Conservation (phyloP, 331 rosid genomes). For the Erythrophleum ivorense region DNA sequence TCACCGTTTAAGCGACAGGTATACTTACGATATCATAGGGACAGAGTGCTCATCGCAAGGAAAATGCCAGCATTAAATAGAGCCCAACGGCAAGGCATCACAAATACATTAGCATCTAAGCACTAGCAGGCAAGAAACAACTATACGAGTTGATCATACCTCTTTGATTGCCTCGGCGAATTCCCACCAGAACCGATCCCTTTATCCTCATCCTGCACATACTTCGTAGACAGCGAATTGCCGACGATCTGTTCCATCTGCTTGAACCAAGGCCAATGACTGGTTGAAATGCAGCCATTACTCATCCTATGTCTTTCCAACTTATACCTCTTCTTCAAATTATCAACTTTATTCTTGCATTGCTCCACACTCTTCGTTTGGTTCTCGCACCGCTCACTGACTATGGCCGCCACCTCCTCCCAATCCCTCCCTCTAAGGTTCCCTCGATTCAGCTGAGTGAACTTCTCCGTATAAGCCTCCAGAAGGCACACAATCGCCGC, state of each 20-base stretch:
- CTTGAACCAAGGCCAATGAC: constrained; percentile 98
- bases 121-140: constrained; percentile 1
- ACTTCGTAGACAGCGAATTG: constrained; percentile 71
- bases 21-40: neutral
- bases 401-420: constrained; percentile 91
- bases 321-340: constrained; percentile 91
- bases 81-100: neutral
- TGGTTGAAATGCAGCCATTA: constrained; percentile 68
- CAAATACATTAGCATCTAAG: neutral
- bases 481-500: constrained; percentile 83
- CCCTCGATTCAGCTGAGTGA: constrained; percentile 88
- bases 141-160: constrained; percentile 40
- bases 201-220: constrained; percentile 70
- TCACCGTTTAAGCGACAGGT: neutral
- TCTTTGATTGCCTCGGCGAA: constrained; percentile 78
- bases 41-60: neutral
- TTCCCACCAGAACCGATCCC: constrained; percentile 60
- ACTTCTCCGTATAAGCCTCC: constrained; percentile 92
- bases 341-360: constrained; percentile 96
- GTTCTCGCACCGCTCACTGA: constrained; percentile 84
- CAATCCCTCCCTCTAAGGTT: constrained; percentile 93
- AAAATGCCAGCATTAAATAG: neutral
- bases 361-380: constrained; percentile 91
- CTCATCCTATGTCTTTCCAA: constrained; percentile 88
- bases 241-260: constrained; percentile 92